Percentiles rank a stretch among this genome's conserved stretches.
Conservation (phyloP, 139 green algal genomes). For the Chlorella sp. region DNA sequence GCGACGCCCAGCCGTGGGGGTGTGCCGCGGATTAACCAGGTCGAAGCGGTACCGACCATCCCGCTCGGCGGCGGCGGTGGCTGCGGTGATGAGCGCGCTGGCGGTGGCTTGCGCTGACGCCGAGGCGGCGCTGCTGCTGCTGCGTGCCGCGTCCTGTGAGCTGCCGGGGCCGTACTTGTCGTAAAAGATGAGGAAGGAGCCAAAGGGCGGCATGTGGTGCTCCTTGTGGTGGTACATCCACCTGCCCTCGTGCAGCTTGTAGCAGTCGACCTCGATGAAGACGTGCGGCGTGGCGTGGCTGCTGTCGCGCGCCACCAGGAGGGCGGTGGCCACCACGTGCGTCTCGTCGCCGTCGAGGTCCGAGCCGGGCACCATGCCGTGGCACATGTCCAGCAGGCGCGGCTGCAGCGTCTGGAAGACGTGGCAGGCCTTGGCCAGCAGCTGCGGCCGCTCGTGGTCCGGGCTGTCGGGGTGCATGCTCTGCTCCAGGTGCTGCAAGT, state of each 20-base stretch:
- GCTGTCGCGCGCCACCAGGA: not conserved
- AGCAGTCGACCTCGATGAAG: not conserved
- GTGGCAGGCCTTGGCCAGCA: not conserved
- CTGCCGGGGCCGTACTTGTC: not conserved
- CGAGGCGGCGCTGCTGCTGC: too few relatives aligned
- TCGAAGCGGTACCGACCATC: too few relatives aligned
- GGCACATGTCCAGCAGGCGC: not conserved
- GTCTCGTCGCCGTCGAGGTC: not conserved
- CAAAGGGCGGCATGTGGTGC: not conserved
- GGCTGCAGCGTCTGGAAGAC: not conserved
- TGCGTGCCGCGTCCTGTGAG: too few relatives aligned
- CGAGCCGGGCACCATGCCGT: not conserved
- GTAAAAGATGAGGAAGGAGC: not conserved
- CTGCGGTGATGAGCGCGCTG: too few relatives aligned
- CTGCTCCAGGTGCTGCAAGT: not conserved
- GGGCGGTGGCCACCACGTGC: not conserved
- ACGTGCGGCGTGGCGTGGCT: not conserved
- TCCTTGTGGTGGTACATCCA: constrained; percentile 1
- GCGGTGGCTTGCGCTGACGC: too few relatives aligned
- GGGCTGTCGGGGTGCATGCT: not conserved
- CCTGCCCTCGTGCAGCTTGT: not conserved
- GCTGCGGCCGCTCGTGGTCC: not conserved
- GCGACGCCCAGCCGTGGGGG: too few relatives aligned
- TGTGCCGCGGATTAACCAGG: too few relatives aligned
- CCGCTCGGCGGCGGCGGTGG: too few relatives aligned